Conservation (phyloP, 805 yeast genomes). For the Hyphopichia homilentoma region DNA sequence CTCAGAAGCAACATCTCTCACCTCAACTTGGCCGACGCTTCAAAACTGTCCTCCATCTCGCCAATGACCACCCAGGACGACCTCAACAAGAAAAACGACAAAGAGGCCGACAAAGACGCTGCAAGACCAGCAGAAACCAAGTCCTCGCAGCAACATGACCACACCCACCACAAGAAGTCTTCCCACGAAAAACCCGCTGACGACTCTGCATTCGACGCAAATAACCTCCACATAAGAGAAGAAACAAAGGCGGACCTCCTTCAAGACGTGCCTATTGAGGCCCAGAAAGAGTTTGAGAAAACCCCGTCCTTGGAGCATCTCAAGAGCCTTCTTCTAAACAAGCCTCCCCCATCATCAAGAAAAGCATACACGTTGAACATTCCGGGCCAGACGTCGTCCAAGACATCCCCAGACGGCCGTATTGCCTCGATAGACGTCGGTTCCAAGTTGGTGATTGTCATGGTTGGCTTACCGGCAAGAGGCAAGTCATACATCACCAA, state of each 20-base stretch:
- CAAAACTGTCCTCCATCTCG: constrained; percentile 16
- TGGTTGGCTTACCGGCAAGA: constrained; percentile 96
- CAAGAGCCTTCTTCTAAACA: constrained; percentile 29
- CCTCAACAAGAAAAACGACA: constrained; percentile 1
- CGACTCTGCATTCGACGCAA: constrained; percentile 3
- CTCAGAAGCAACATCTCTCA: constrained; percentile 38
- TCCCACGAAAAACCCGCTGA: neutral
- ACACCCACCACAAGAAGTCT: neutral
- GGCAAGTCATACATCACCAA: constrained; percentile 94
- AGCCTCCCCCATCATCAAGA: constrained; percentile 40
- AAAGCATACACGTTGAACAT: constrained; percentile 84
- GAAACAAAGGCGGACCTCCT: constrained; percentile 21
- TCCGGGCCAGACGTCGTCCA: constrained; percentile 85
- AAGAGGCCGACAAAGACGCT: neutral
- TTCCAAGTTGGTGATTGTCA: constrained; percentile 82
- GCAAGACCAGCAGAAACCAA: neutral
- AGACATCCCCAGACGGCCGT: constrained; percentile 72
- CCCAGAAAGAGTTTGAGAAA: constrained; percentile 35
- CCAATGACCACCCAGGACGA: constrained; percentile 12
- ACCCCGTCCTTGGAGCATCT: constrained; percentile 40
- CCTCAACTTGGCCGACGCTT: constrained; percentile 30
- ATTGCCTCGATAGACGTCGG: constrained; percentile 68
- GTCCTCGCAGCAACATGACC: neutral
- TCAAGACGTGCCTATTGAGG: constrained; percentile 30
- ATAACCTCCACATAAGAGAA: constrained; percentile 4